Percentiles rank a stretch among this genome's conserved stretches.
These are phyloP conservation scores for Debaryomycetaceae sp. DNA, from an alignment of 1,139 yeast species.

Conservation along the genomic window DNA sequence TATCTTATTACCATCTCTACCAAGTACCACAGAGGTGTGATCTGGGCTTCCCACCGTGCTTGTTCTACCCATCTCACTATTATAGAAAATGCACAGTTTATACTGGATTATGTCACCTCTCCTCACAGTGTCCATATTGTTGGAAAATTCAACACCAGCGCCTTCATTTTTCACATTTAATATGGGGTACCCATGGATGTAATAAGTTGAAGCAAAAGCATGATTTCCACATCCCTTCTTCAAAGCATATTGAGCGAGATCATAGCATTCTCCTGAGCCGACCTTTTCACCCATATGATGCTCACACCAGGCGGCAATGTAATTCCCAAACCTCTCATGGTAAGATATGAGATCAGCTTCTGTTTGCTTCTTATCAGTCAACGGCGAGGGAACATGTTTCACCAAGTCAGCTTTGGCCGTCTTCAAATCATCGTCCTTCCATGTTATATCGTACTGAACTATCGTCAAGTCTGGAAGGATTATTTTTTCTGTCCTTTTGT, in stretches of 20 bases:
- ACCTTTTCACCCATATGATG: slow-evolving; percentile 51
- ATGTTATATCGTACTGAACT: slow-evolving; percentile 41
- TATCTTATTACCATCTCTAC: slow-evolving; percentile 27
- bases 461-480: slow-evolving; percentile 53
- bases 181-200: slow-evolving; percentile 58
- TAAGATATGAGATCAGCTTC: slow-evolving; percentile 36
- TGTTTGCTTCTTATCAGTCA: slow-evolving; percentile 27
- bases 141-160: slow-evolving; percentile 13
- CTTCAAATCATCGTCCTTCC: slow-evolving; percentile 32
- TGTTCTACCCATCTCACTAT: slow-evolving; percentile 20
- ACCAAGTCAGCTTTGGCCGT: slow-evolving; percentile 26
- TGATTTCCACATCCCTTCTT: slow-evolving; percentile 57
- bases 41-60: slow-evolving; percentile 56
- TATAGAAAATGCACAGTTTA: slow-evolving; percentile 41
- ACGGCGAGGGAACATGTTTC: slow-evolving; percentile 51
- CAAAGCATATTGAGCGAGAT: slow-evolving; percentile 64
- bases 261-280: slow-evolving; percentile 80
- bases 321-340: slow-evolving; percentile 45
- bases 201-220: slow-evolving; percentile 56
- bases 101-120: slow-evolving; percentile 44
- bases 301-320: slow-evolving; percentile 65
- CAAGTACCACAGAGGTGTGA: slow-evolving; percentile 63
- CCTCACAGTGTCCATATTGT: slow-evolving; percentile 34
- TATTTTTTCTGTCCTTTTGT: slow-evolving; percentile 25
- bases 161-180: slow-evolving; percentile 27